These are phyloP conservation scores for Fraxinus velutina DNA, from an alignment of 305 asterid genomes.

Conservation along the genomic window DNA sequence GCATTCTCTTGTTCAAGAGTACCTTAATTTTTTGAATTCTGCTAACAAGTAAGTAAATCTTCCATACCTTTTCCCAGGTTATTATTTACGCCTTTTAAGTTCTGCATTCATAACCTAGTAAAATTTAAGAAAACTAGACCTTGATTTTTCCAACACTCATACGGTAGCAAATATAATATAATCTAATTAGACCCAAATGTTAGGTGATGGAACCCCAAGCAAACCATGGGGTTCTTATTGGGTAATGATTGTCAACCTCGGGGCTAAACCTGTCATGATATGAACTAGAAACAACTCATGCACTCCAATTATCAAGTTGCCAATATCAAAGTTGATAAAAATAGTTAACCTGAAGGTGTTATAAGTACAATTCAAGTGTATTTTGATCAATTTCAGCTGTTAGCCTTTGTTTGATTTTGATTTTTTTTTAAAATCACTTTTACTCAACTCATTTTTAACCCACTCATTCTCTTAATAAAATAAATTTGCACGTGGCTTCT, in stretches of 20 bases:
- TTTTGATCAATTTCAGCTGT: background rate
- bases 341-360: background rate
- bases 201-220: background rate
- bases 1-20: conserved; percentile 40
- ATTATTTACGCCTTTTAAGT: background rate
- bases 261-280: background rate
- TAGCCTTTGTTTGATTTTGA: background rate
- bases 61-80: background rate
- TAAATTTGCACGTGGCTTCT: background rate
- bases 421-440: background rate
- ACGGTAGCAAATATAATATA: background rate
- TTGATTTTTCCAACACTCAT: background rate
- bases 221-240: background rate
- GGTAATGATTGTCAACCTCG: background rate
- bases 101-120: background rate
- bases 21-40: conserved; percentile 43
- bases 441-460: background rate
- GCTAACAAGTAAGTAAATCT: conserved; percentile 39
- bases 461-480: background rate
- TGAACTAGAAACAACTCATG: background rate
- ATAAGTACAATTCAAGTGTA: conserved; percentile 21
- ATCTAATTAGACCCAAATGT: background rate
- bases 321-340: background rate
- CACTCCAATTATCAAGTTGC: background rate
- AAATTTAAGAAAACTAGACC: background rate